Conservation (phyloP, 352 stramenopile genomes). For the Phytophthora tubulina region DNA sequence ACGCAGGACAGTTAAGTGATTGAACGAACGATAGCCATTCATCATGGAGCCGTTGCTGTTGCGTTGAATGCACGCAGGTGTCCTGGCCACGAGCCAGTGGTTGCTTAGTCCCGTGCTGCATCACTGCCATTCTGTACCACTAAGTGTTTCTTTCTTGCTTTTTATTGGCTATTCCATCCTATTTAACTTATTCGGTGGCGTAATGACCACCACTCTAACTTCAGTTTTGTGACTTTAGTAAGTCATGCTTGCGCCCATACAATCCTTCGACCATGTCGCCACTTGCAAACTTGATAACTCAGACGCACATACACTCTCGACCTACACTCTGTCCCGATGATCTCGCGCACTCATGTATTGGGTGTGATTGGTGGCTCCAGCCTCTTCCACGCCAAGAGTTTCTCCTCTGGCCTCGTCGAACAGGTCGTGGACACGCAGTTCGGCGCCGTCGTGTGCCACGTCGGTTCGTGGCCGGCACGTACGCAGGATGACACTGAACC, state of each 20-base stretch:
- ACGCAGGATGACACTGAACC: constrained; percentile 8
- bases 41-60: not conserved
- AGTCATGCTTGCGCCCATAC: not conserved
- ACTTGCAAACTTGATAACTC: constrained; percentile 17
- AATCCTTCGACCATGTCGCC: not conserved
- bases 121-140: not conserved
- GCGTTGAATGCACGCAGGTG: not conserved
- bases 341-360: constrained; percentile 54
- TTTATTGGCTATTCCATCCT: not conserved
- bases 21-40: constrained; percentile 6
- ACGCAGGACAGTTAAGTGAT: not conserved
- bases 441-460: constrained; percentile 68
- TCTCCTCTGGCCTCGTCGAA: constrained; percentile 62
- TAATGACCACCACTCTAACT: constrained; percentile 1
- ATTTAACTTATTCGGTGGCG: constrained; percentile 12
- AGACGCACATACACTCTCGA: not conserved
- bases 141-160: not conserved
- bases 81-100: not conserved
- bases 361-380: constrained; percentile 89
- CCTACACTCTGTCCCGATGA: constrained; percentile 1
- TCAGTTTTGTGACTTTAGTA: constrained; percentile 12
- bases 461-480: constrained; percentile 55
- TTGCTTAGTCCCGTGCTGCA: constrained; percentile 9
- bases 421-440: constrained; percentile 74
- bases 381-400: constrained; percentile 83